Base-by-base conservation (phyloP, 1,284 basidiomycete genomes). In the Fomitiporia mediterranea region DNA sequence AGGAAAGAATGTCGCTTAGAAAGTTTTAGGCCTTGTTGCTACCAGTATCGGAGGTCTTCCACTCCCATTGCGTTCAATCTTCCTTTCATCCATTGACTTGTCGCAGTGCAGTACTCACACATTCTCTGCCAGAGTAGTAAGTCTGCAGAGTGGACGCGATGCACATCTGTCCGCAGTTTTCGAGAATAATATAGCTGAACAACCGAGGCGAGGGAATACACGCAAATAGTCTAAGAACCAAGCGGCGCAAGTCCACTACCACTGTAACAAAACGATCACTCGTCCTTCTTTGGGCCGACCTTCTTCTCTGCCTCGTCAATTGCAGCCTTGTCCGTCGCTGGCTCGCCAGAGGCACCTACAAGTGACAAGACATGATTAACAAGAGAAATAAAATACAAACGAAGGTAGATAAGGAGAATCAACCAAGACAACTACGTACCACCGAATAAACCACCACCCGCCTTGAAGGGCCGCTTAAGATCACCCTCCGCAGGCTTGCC, bases 401-500 rank as follows among this genome's bases (percentile, higher is more conserved):
- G 37, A 21, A 28, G 35, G n/a, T 38, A n/a, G 35, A 53, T 28
- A 50, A 46, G 52, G 23, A 28, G n/a, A n/a, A n/a, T n/a, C n/a
- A n/a, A 28, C 21, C 27, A 35, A 19, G 5, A 2, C 27, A 43
- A 38, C 17, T 25, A 74, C 81, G 66, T 69, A 84, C 80, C 76
- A 66, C 86, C 88, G 61, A 93, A 87, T 72, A 89, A 76, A 59
- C 84, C 78, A 7, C 65, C 65, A 28, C 78, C 74, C n/a, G 78
- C 74, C 73, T 92, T 94, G 83, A 96, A 98, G 1, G 95, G 95
- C 63, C 95, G 79, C 75, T 94, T 86, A 61, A 98, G 79, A 64
- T 95, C 92, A 38, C 93, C 95, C 37, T 86, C 86, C 1, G 94
- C 84, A 28, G 81, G 74, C 69, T 86, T 80, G 50, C 88, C 88